These are phyloP conservation scores for Candida quercuum DNA, from an alignment of 805 yeast species.

Conservation along the genomic window DNA sequence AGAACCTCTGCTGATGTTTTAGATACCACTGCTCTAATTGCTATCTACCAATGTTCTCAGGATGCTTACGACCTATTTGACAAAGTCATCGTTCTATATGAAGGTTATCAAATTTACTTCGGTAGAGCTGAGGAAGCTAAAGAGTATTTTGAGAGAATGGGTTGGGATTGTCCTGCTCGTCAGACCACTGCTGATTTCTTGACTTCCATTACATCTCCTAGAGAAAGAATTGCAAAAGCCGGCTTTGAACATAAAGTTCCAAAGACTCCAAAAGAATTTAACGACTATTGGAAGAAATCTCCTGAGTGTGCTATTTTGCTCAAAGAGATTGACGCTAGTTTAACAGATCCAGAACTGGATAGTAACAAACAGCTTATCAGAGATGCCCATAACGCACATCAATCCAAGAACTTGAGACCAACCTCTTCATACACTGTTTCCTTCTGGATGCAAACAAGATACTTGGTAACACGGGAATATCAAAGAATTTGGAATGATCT, in stretches of 20 bases:
- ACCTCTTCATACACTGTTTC: constrained; percentile 46
- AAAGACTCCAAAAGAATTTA: constrained; percentile 43
- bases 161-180: constrained; percentile 46
- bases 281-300: constrained; percentile 39
- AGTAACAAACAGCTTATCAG: constrained; percentile 21
- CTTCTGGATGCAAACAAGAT: constrained; percentile 43
- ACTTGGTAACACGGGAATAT: constrained; percentile 37
- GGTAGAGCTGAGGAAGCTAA: constrained; percentile 40
- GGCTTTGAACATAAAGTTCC: constrained; percentile 46
- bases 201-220: constrained; percentile 46
- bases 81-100: constrained; percentile 44
- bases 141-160: constrained; percentile 43
- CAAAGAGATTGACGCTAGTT: constrained; percentile 38
- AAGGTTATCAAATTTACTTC: constrained; percentile 47
- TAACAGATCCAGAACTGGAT: constrained; percentile 7
- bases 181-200: constrained; percentile 53
- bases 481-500: constrained; percentile 42
- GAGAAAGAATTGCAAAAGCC: constrained; percentile 35
- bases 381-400: constrained; percentile 42
- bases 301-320: constrained; percentile 33
- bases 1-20: constrained; percentile 42
- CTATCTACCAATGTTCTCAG: constrained; percentile 51
- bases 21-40: constrained; percentile 46
- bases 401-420: constrained; percentile 38
- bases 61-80: constrained; percentile 46